phyloP scores from a whole-genome alignment of 2,329 filamentous ascomycete genomes.

The Stagonosporopsis cucurbitacearum region DNA sequence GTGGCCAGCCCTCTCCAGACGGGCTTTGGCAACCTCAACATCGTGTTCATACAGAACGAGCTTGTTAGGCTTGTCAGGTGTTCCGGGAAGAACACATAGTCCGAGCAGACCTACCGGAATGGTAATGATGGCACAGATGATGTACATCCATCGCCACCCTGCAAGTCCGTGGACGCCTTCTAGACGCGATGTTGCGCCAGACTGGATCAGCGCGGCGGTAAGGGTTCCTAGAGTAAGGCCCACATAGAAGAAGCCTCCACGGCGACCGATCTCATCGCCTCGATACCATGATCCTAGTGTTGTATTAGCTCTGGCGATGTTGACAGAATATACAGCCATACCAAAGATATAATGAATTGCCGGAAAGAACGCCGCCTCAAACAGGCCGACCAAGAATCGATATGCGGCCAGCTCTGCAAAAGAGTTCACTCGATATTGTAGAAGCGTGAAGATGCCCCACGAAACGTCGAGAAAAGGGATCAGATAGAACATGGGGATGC shows the following conservation, averaged over 20 bases:
- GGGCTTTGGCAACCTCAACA: slow-evolving; percentile 53
- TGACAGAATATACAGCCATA: not conserved
- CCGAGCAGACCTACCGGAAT: slow-evolving; percentile 61
- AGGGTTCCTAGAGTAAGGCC: slow-evolving; percentile 60
- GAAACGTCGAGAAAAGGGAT: slow-evolving; percentile 60
- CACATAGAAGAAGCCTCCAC: slow-evolving; percentile 61
- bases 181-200: slow-evolving; percentile 56
- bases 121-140: slow-evolving; percentile 58
- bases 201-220: slow-evolving; percentile 58
- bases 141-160: slow-evolving; percentile 49
- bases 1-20: slow-evolving; percentile 57
- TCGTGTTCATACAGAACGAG: slow-evolving; percentile 57
- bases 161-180: slow-evolving; percentile 58
- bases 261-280: slow-evolving; percentile 51
- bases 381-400: slow-evolving; percentile 62
- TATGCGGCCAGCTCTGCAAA: slow-evolving; percentile 61
- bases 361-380: slow-evolving; percentile 56
- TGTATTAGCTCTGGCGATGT: slow-evolving; percentile 1
- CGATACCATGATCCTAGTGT: slow-evolving; percentile 57
- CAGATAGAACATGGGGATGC: slow-evolving; percentile 56
- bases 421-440: slow-evolving; percentile 59
- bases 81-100: slow-evolving; percentile 60
- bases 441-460: slow-evolving; percentile 64
- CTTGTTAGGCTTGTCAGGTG: slow-evolving; percentile 57
- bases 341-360: slow-evolving; percentile 41